Evolutionary conservation across 306 rosid genomes (phyloP).

Genomic region (Acacia crassicarpa): DNA sequence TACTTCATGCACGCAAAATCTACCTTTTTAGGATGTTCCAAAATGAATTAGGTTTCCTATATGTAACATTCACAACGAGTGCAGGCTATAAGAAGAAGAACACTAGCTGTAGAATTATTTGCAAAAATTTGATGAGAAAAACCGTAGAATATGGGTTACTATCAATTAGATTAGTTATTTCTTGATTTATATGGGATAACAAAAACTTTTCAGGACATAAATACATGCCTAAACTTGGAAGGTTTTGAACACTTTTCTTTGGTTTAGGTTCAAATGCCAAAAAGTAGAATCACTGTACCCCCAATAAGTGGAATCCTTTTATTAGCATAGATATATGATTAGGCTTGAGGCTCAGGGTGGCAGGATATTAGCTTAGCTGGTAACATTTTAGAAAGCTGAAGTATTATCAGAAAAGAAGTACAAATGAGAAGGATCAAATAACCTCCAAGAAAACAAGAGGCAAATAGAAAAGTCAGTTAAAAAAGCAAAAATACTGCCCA

Average conservation of each 20-base stretch:
- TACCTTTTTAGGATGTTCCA: slow-evolving; percentile 21
- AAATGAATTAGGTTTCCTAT: too few species aligned
- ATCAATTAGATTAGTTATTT: too few species aligned
- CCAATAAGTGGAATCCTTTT: background rate
- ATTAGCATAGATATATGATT: background rate
- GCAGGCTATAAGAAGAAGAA: background rate
- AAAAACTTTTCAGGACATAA: background rate
- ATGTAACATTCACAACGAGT: too few species aligned
- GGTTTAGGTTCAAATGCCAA: background rate
- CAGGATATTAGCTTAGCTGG: background rate
- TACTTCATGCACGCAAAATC: background rate
- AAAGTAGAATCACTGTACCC: background rate
- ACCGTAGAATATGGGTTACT: too few species aligned
- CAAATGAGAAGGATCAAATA: background rate
- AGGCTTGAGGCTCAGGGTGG: background rate
- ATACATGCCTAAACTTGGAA: background rate
- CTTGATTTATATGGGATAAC: background rate
- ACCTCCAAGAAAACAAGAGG: background rate
- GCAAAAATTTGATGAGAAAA: background rate
- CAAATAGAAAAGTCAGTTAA: background rate
- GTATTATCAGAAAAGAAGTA: background rate
- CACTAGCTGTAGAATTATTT: background rate
- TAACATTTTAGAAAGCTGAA: too few species aligned
- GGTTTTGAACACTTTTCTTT: background rate
- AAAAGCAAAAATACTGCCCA: background rate